A percentile compares a stretch with the other conserved stretches of the same genome.
phyloP scores from a whole-genome alignment of 169 alveolate species.

The Cryptosporidium viatorum region DNA sequence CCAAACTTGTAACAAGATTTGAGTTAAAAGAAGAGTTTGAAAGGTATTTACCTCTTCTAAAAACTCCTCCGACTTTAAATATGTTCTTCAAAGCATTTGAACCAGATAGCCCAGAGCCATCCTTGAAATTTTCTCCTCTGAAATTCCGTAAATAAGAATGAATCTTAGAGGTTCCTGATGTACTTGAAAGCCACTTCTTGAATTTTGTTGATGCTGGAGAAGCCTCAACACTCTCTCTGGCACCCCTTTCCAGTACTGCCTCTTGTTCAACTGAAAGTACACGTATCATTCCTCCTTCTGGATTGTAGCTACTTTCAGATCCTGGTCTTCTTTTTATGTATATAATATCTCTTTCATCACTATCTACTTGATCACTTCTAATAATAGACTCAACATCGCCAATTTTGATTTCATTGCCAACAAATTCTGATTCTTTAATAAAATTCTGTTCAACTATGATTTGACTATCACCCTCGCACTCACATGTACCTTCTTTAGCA shows the following conservation, averaged over 20 bases:
- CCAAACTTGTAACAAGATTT: constrained; percentile 29
- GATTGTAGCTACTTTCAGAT: constrained; percentile 3
- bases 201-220: constrained; percentile 1
- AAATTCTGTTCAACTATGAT: neutral
- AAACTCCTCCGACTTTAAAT: constrained; percentile 26
- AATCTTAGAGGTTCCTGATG: constrained; percentile 10
- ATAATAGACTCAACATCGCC: neutral
- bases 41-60: neutral
- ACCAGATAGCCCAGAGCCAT: neutral
- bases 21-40: constrained; percentile 43
- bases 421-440: neutral
- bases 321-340: constrained; percentile 30
- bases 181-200: constrained; percentile 24
- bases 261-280: constrained; percentile 1
- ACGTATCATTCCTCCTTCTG: neutral
- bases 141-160: constrained; percentile 16
- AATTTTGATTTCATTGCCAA: neutral
- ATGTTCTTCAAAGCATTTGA: constrained; percentile 13
- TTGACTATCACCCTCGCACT: neutral
- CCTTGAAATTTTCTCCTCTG: neutral
- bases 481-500: neutral
- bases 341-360: neutral
- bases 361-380: neutral
- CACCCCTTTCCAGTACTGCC: neutral
- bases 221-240: neutral